A percentile compares a stretch with the other conserved stretches of the same genome.
These are phyloP conservation scores for Lactifluus volemus DNA, from an alignment of 768 basidiomycete genomes.

Conservation along the genomic window DNA sequence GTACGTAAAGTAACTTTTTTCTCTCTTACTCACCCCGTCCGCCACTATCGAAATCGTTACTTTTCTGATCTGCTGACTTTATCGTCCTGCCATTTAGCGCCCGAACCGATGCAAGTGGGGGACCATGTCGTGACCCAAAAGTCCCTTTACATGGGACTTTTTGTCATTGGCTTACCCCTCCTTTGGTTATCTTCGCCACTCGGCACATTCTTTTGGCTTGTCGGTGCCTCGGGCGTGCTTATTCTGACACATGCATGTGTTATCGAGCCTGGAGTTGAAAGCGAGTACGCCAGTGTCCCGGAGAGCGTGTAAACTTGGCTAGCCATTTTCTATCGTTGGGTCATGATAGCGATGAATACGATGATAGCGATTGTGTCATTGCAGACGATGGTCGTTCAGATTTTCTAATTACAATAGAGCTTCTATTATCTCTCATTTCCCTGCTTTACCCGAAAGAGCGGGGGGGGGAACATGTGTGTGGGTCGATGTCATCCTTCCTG, in stretches of 20 bases:
- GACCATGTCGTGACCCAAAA: constrained; percentile 82
- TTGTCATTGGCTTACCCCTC: constrained; percentile 86
- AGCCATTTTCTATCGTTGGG: background rate
- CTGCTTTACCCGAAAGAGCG: background rate
- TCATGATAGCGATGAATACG: background rate
- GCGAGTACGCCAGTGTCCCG: constrained; percentile 79
- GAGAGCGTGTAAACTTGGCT: constrained; percentile 36
- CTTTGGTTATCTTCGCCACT: constrained; percentile 73
- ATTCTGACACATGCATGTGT: constrained; percentile 82
- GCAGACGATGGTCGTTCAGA: background rate
- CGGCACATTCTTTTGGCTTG: constrained; percentile 88
- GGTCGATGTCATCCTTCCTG: background rate
- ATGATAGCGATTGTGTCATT: background rate
- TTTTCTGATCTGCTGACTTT: background rate
- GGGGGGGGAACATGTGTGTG: background rate
- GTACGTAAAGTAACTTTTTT: constrained; percentile 35
- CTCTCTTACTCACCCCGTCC: too few species aligned
- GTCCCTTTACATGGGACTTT: constrained; percentile 77
- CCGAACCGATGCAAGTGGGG: constrained; percentile 79
- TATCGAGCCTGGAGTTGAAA: constrained; percentile 93
- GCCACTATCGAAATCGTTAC: background rate
- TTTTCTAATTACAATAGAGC: background rate
- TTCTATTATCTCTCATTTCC: background rate
- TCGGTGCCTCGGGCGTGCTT: constrained; percentile 77
- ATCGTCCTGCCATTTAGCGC: constrained; percentile 37